These are phyloP conservation scores for Phytophthora colocasiae DNA, from an alignment of 352 stramenopile species.

Conservation along the genomic window DNA sequence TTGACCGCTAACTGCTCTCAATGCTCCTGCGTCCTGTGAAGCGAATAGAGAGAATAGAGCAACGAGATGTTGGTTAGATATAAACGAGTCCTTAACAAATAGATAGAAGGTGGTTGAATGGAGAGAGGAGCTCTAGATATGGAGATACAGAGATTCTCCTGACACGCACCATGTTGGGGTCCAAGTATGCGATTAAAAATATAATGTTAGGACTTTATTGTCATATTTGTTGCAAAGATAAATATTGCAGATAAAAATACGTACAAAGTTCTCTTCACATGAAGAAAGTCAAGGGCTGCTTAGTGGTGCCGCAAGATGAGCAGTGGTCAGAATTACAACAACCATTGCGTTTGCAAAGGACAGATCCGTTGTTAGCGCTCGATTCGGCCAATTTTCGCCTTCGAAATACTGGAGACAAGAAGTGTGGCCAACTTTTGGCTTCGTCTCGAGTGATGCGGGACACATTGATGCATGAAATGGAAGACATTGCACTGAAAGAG, in stretches of 20 bases:
- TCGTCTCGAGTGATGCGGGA: constrained; percentile 55
- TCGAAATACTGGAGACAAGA: constrained; percentile 13
- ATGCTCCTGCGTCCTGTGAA: constrained; percentile 56
- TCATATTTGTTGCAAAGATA: too few species aligned
- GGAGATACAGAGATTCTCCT: constrained; percentile 9
- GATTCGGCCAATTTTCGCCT: too few species aligned
- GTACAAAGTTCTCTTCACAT: constrained; percentile 2
- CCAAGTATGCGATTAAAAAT: not conserved
- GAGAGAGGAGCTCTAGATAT: not conserved
- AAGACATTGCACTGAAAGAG: constrained; percentile 67
- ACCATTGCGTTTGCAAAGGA: not conserved
- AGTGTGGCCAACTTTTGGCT: constrained; percentile 41
- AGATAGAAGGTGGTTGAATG: not conserved
- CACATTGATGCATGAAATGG: constrained; percentile 68
- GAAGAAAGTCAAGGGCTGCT: constrained; percentile 52
- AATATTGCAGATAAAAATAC: too few species aligned
- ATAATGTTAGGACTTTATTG: too few species aligned
- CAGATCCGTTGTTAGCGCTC: too few species aligned
- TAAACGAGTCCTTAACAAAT: not conserved
- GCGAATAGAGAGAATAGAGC: constrained; percentile 8
- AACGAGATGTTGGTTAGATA: constrained; percentile 11
- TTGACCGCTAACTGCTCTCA: constrained; percentile 59
- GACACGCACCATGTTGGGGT: constrained; percentile 24
- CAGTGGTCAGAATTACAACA: constrained; percentile 40
- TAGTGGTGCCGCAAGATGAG: constrained; percentile 57